Percentiles rank a stretch among this genome's conserved stretches.
phyloP scores from a whole-genome alignment of 2,329 filamentous ascomycete species.

The Colletotrichum liaoningense region DNA sequence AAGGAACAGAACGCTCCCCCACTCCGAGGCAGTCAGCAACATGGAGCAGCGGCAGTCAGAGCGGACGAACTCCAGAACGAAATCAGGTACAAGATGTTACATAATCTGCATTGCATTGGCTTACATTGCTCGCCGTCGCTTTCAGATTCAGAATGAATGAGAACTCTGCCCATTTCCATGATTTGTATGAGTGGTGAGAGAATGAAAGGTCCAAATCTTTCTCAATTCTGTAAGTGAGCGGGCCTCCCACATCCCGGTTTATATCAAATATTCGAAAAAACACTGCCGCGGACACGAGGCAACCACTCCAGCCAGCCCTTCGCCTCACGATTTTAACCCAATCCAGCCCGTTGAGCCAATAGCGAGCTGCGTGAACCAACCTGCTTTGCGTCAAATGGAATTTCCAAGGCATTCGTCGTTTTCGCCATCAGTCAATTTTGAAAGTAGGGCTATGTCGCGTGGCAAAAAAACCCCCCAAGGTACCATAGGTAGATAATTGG shows the following conservation, averaged over 20 bases:
- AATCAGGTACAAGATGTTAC: conserved; percentile 12
- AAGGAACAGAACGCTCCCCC: not conserved
- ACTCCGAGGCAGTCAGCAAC: conserved; percentile 11
- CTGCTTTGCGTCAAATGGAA: not conserved
- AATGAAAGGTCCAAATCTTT: no score
- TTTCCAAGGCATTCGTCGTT: not conserved
- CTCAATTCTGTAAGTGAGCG: not conserved
- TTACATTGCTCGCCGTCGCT: not conserved
- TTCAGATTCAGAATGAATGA: not conserved
- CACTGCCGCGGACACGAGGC: not conserved
- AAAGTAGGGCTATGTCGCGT: conserved; percentile 10
- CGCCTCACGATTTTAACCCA: not conserved
- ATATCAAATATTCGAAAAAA: not conserved
- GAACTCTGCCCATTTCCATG: no score
- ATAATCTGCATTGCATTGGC: not conserved
- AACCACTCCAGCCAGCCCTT: not conserved
- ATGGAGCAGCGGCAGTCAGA: not conserved
- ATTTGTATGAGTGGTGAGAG: no score
- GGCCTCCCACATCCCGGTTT: conserved; percentile 2
- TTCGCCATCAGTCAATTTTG: not conserved
- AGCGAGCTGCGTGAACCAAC: not conserved
- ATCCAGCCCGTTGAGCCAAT: not conserved
- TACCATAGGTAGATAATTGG: no score
- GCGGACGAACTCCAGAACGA: not conserved
- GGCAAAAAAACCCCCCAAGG: not conserved